Base-by-base conservation (phyloP, 495 filamentous ascomycete species). In the Xylaria scruposa region DNA sequence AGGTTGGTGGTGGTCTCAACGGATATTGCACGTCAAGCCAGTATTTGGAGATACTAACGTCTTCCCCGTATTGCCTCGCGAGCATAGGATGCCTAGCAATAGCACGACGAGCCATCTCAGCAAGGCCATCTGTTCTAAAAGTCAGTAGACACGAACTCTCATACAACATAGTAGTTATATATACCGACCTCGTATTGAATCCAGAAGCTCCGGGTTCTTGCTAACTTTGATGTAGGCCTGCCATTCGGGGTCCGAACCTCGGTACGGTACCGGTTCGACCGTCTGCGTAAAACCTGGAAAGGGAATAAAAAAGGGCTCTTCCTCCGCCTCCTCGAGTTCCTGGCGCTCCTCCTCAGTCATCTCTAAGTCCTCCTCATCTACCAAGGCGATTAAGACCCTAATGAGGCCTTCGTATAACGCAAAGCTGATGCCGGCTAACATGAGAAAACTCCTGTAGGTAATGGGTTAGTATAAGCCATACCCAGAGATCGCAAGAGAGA, bases 161-260 rank as follows among this genome's bases (percentile, higher is more conserved):
- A 36, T 7, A 10, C 9, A 26, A 13, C 17, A 36, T 40, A 29
- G n/a, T 17, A 29, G 19, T 17, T 24, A 26, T 36, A 24, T 42
- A 24, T 5, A 64, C 84, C 67, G 78, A 92, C 90, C 72, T 78
- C 82, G 82, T 24, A 93, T 83, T 21, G 77, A 76, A 40, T 80
- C 72, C 33, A 87, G 72, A 66, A 85, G 80, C 38, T 85, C 73
- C 24, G 73, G 75, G 75, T 94, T 84, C 33, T 83, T 81, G 29
- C 87, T 85, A 26, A 93, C 81, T 47, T 85, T 86, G 24, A 88
- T 74, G 72, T 92, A 94, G 56, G 85, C 82, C 74, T 87, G 83
- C 91, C 91, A 94, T 78, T 94, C 93, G 4, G 92, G 91, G 76
- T 92, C 90, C 3, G 81, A 85, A 31, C 84, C 82, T 29, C 84